Base-by-base conservation (phyloP, 495 filamentous ascomycete genomes). In the Cercophora newfieldiana region DNA sequence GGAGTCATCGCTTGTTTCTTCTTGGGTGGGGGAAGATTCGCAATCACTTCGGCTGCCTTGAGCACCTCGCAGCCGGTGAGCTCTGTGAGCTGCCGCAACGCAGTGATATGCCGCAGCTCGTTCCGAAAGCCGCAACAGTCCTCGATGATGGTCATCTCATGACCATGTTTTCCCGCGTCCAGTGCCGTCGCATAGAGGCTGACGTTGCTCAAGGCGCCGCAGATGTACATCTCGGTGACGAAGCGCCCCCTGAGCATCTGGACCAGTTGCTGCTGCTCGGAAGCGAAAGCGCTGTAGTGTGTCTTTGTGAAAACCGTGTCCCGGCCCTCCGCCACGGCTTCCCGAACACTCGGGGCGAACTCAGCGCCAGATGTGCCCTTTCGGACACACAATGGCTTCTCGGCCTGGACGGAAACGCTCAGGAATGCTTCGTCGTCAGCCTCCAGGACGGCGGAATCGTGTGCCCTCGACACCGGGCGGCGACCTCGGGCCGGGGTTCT, bases 151-250 rank as follows among this genome's bases (percentile, higher is more conserved):
- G 90, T 93, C 64, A 97, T 91, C 25, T 87, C 85, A 68, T 95
- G 89, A 14, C 95, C 95, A 74, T 97, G 89, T 18, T 87, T 86
- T 0, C 91, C 94, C 1, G 95, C 95, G 71, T 97, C 95, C 55
- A 96, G 80, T 24, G 93, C 94, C 1, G 95, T 99, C 8, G 95
- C 95, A 71, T 93, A 95, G 29, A 98, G 88, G 24, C 93, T 93
- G 29, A 92, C 82, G 74, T 97, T 97, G 16, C 91, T 93, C 37
- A 94, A 80, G n/a, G 90, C 86, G 14, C 95, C 95, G 70, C 93
- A 97, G 5, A 99, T 84, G 72, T 91, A 97, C n/a, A 99, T 77
- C 71, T 97, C 90, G 1, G 93, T 97, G 50, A 97, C 86, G 50
- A 99, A 88, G 22, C 86, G 89, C 5, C 85, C 83, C 47, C 89